A percentile compares a stretch with the other conserved stretches of the same genome.
phyloP scores from a whole-genome alignment of 2,329 filamentous ascomycete species.

The Monosporascus sp. region DNA sequence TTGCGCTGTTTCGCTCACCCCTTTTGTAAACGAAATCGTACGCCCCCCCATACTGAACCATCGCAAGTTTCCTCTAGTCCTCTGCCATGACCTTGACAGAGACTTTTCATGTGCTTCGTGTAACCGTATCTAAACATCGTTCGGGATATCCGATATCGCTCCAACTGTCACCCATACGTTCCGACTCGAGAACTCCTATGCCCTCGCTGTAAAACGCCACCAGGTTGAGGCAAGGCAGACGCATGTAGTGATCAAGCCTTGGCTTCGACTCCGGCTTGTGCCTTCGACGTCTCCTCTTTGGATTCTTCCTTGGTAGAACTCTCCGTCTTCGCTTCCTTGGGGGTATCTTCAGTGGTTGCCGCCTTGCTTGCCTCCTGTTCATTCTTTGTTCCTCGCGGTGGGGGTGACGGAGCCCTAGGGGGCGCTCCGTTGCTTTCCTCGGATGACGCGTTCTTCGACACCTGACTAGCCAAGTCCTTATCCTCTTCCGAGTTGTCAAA shows the following conservation, averaged over 20 bases:
- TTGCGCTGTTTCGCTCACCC: background rate
- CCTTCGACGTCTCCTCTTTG: constrained; percentile 18
- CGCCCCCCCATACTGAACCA: constrained; percentile 2
- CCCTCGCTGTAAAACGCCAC: constrained; percentile 5
- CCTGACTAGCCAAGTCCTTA: constrained; percentile 79
- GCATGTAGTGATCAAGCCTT: constrained; percentile 17
- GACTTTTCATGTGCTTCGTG: constrained; percentile 17
- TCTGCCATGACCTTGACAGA: constrained; percentile 18
- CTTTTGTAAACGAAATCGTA: background rate
- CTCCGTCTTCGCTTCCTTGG: constrained; percentile 15
- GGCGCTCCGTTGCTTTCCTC: constrained; percentile 23
- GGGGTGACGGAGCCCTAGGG: constrained; percentile 28
- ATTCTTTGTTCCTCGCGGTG: constrained; percentile 24
- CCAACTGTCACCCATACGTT: background rate
- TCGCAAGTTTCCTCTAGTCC: constrained; percentile 7
- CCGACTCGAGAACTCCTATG: constrained; percentile 3
- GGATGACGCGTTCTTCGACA: constrained; percentile 53
- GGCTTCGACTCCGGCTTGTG: constrained; percentile 13
- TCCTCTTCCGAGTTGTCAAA: constrained; percentile 85
- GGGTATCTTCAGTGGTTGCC: constrained; percentile 20
- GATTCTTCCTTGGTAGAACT: constrained; percentile 17
- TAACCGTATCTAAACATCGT: constrained; percentile 17
- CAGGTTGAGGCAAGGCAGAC: constrained; percentile 1
- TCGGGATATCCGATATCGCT: background rate
- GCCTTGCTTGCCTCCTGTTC: constrained; percentile 19